Evolutionary conservation across 192 early-diverging fungal species (phyloP).

Genomic region (Mortierella alpina): DNA sequence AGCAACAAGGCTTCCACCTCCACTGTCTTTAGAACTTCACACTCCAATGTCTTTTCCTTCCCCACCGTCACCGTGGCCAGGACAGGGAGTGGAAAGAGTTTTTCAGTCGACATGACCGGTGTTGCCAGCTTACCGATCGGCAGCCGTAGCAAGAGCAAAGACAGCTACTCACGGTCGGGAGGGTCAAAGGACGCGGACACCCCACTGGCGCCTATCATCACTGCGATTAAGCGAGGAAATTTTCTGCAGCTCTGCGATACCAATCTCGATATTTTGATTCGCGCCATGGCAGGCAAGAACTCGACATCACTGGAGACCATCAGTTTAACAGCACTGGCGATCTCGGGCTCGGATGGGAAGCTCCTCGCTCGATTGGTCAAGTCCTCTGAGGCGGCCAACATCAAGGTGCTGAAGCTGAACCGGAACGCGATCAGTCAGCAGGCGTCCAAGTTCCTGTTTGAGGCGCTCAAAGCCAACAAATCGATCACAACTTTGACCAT

Average conservation of each 20-base stretch:
- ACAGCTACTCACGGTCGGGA: background rate
- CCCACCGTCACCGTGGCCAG: slow-evolving; percentile 1
- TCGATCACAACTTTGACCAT: slow-evolving; percentile 44
- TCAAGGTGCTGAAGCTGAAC: slow-evolving; percentile 33
- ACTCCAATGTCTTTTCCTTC: slow-evolving; percentile 25
- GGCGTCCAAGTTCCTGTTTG: slow-evolving; percentile 34
- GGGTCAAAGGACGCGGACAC: background rate
- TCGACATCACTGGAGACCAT: slow-evolving; percentile 32
- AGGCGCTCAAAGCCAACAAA: slow-evolving; percentile 34
- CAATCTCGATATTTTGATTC: slow-evolving; percentile 23
- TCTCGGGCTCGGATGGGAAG: slow-evolving; percentile 31
- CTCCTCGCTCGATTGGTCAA: slow-evolving; percentile 34
- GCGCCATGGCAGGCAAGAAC: slow-evolving; percentile 24
- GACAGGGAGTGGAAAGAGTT: slow-evolving; percentile 3
- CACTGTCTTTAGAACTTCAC: background rate
- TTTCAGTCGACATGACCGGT: background rate
- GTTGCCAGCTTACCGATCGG: background rate
- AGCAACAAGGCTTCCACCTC: background rate
- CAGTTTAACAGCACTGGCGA: slow-evolving; percentile 13
- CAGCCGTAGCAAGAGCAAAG: background rate
- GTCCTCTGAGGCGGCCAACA: slow-evolving; percentile 41
- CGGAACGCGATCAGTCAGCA: slow-evolving; percentile 36
- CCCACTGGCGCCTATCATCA: slow-evolving; percentile 2
- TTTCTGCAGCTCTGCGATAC: slow-evolving; percentile 34
- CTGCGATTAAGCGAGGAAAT: slow-evolving; percentile 27